These are phyloP conservation scores for Pseudognaphalium luteoalbum DNA, from an alignment of 129 eudicot species.

Conservation along the genomic window DNA sequence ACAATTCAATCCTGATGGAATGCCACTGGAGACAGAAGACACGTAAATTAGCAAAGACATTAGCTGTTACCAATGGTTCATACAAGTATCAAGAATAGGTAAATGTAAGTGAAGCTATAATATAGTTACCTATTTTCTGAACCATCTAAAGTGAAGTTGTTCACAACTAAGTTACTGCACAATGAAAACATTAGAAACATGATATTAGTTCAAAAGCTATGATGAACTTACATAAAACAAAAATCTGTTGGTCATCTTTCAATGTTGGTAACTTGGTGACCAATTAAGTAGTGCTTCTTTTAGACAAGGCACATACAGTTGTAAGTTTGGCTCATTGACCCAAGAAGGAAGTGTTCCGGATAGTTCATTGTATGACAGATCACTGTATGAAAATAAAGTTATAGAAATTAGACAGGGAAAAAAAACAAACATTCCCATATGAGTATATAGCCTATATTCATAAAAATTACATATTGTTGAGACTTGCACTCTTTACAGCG, in stretches of 20 bases:
- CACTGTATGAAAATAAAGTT: slow-evolving; percentile 50
- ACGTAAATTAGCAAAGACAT: neutral
- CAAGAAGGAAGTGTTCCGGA: slow-evolving; percentile 87
- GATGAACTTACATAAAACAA: neutral
- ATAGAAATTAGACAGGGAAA: neutral
- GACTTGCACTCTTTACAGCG: slow-evolving; percentile 38
- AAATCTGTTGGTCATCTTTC: too few relatives aligned
- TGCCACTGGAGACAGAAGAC: slow-evolving; percentile 29
- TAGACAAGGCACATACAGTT: slow-evolving; percentile 49
- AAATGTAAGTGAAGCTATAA: neutral
- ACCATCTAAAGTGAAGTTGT: slow-evolving; percentile 56
- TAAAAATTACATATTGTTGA: slow-evolving; percentile 51
- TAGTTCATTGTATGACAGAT: slow-evolving; percentile 73
- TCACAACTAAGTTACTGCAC: slow-evolving; percentile 77
- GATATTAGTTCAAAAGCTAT: slow-evolving; percentile 3
- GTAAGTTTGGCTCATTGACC: slow-evolving; percentile 46
- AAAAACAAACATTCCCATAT: neutral
- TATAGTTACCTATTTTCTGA: slow-evolving; percentile 51
- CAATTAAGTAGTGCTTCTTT: neutral
- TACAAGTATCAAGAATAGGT: neutral
- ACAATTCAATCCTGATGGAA: slow-evolving; percentile 66
- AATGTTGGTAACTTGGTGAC: too few relatives aligned
- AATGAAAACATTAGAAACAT: slow-evolving; percentile 1
- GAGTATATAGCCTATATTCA: neutral
- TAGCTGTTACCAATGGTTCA: neutral